Percentiles rank a stretch among this genome's conserved stretches.
phyloP scores from a whole-genome alignment of 2,329 filamentous ascomycete genomes.

The Rugonectria rugulosa region DNA sequence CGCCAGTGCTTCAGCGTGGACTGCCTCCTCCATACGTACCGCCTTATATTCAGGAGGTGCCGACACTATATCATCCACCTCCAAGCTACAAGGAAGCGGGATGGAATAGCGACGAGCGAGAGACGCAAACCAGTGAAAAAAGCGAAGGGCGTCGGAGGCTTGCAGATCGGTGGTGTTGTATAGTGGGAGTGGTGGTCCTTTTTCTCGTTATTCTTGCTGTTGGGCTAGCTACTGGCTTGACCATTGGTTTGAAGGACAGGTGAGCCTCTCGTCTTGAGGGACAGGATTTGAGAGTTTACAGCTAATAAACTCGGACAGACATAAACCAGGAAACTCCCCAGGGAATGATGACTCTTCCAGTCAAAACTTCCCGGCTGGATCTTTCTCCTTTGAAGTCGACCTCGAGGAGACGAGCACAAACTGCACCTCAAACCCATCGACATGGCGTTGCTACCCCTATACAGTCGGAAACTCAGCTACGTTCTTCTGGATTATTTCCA shows the following conservation, averaged over 20 bases:
- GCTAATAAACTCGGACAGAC: constrained; percentile 5
- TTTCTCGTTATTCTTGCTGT: constrained; percentile 44
- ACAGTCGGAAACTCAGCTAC: constrained; percentile 52
- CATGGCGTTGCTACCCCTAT: constrained; percentile 70
- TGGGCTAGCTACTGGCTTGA: constrained; percentile 50
- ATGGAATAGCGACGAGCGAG: constrained; percentile 19
- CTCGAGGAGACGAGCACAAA: constrained; percentile 60
- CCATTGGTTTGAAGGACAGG: constrained; percentile 49
- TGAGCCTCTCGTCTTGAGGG: constrained; percentile 34
- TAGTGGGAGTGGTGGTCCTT: constrained; percentile 40
- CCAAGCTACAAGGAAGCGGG: constrained; percentile 32
- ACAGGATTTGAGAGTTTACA: neutral
- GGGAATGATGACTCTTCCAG: constrained; percentile 18
- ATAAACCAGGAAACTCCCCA: neutral
- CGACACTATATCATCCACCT: constrained; percentile 26
- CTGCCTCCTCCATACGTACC: constrained; percentile 38
- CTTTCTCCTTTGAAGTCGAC: constrained; percentile 67
- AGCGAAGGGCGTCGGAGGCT: constrained; percentile 17
- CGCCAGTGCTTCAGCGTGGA: constrained; percentile 11
- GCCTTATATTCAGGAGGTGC: constrained; percentile 21
- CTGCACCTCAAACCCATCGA: constrained; percentile 65
- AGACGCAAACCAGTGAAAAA: constrained; percentile 12
- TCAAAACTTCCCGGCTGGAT: constrained; percentile 64
- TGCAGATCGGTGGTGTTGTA: constrained; percentile 40
- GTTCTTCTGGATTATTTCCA: constrained; percentile 68